phyloP scores from a whole-genome alignment of 2,329 filamentous ascomycete genomes.

The Pseudogymnoascus sp. region DNA sequence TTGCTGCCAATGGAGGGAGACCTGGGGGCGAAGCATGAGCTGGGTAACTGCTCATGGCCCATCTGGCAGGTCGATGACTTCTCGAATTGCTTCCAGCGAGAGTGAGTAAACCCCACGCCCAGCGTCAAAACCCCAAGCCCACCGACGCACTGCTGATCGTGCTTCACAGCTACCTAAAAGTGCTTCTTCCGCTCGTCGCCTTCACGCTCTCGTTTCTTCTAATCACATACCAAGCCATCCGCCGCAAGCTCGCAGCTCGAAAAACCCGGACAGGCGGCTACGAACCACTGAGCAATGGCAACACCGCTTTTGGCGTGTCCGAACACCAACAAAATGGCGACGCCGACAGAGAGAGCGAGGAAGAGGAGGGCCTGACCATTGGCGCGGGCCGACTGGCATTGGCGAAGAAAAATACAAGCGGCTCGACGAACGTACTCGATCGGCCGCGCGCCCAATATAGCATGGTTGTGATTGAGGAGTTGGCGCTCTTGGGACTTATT shows the following conservation, averaged over 20 bases:
- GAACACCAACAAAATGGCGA: conserved; percentile 31
- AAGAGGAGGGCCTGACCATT: conserved; percentile 50
- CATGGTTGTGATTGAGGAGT: conserved; percentile 65
- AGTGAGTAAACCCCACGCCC: conserved; percentile 46
- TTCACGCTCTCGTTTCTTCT: conserved; percentile 63
- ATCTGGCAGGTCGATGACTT: conserved; percentile 58
- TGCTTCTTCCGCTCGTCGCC: conserved; percentile 68
- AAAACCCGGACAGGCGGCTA: conserved; percentile 45
- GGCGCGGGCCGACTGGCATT: conserved; percentile 50
- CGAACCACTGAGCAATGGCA: conserved; percentile 42
- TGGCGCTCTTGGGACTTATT: conserved; percentile 66
- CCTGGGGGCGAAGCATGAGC: conserved; percentile 9
- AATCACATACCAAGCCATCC: conserved; percentile 52
- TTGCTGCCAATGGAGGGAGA: not conserved
- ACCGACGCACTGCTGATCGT: conserved; percentile 16
- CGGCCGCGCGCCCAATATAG: conserved; percentile 66
- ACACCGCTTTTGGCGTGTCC: conserved; percentile 32
- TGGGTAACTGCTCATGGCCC: conserved; percentile 27
- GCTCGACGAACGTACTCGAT: conserved; percentile 64
- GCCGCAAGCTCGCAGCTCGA: conserved; percentile 46
- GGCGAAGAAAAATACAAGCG: conserved; percentile 53
- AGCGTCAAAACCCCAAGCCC: not conserved
- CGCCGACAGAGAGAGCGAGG: conserved; percentile 26
- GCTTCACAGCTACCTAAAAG: conserved; percentile 62
- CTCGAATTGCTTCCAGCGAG: conserved; percentile 54